A percentile compares a stretch with the other conserved stretches of the same genome.
Conservation (phyloP, 2,329 filamentous ascomycete genomes). For the Ascochyta fabae region DNA sequence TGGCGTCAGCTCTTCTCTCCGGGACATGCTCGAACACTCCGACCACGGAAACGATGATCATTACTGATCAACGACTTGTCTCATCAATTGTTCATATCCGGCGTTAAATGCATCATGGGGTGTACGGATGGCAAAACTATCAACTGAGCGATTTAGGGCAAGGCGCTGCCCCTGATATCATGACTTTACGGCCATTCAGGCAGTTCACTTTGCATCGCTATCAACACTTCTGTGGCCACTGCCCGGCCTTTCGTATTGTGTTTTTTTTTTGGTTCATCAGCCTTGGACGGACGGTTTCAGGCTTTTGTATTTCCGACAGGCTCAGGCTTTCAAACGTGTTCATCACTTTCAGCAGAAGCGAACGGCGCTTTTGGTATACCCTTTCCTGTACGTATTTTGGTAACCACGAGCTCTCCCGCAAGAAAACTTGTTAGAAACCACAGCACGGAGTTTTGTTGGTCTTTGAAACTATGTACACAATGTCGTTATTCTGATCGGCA, state of each 20-base stretch:
- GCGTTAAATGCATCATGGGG: constrained; percentile 11
- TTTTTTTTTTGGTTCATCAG: constrained; percentile 10
- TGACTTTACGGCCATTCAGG: constrained; percentile 15
- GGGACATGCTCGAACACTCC: constrained; percentile 43
- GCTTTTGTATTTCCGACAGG: constrained; percentile 4
- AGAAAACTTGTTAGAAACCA: no score
- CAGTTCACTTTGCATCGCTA: not conserved
- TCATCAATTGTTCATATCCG: constrained; percentile 1
- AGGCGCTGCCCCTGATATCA: constrained; percentile 5
- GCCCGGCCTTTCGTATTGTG: constrained; percentile 3
- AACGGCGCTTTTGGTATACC: constrained; percentile 39
- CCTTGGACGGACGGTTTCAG: not conserved
- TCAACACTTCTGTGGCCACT: not conserved
- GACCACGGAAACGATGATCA: constrained; percentile 42
- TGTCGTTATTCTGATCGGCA: not conserved
- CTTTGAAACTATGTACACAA: constrained; percentile 1
- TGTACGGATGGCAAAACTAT: constrained; percentile 9
- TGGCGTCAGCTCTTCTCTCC: constrained; percentile 43
- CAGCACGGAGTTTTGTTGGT: not conserved
- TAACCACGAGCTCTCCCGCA: not conserved
- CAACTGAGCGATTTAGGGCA: constrained; percentile 6
- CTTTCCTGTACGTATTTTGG: constrained; percentile 45
- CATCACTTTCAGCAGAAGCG: constrained; percentile 17
- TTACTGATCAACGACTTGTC: constrained; percentile 11
- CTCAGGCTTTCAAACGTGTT: constrained; percentile 12